Percentiles rank a stretch among this genome's conserved stretches.
Evolutionary conservation across 805 yeast genomes (phyloP).

Genomic region (Myxozyma vanderwaltii): DNA sequence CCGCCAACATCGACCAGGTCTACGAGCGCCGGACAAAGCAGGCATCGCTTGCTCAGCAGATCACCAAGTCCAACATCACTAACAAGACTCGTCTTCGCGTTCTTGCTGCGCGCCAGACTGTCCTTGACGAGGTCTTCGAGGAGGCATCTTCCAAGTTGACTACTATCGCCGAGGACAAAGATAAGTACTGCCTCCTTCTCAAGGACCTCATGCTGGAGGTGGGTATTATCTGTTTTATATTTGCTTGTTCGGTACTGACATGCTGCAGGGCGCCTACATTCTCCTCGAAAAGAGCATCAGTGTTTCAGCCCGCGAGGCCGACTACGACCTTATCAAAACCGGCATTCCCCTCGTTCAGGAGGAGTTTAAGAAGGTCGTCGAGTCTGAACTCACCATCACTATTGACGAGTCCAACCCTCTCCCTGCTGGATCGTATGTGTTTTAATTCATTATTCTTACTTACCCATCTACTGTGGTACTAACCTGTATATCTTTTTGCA

Average conservation of each 20-base stretch:
- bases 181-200: slow-evolving; percentile 67
- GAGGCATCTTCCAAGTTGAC: slow-evolving; percentile 66
- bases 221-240: background rate
- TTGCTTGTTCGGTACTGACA: slow-evolving; percentile 33
- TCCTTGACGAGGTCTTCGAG: slow-evolving; percentile 72
- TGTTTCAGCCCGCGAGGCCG: slow-evolving; percentile 68
- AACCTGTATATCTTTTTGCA: background rate
- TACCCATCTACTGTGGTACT: background rate
- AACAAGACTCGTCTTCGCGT: slow-evolving; percentile 94
- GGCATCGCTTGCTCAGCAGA: slow-evolving; percentile 90
- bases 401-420: slow-evolving; percentile 62
- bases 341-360: slow-evolving; percentile 64
- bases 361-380: slow-evolving; percentile 64
- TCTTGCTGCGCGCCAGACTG: slow-evolving; percentile 80
- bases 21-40: slow-evolving; percentile 86
- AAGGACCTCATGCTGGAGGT: slow-evolving; percentile 77
- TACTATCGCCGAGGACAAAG: slow-evolving; percentile 55
- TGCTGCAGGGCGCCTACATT: slow-evolving; percentile 52
- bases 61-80: slow-evolving; percentile 90
- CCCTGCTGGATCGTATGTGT: slow-evolving; percentile 50
- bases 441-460: background rate
- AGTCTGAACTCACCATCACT: slow-evolving; percentile 55
- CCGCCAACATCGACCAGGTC: slow-evolving; percentile 77
- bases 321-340: slow-evolving; percentile 60
- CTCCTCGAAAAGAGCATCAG: slow-evolving; percentile 70